A percentile compares a stretch with the other conserved stretches of the same genome.
phyloP scores from a whole-genome alignment of 73 alveolate genomes.

The Tetrahymena elliotti region DNA sequence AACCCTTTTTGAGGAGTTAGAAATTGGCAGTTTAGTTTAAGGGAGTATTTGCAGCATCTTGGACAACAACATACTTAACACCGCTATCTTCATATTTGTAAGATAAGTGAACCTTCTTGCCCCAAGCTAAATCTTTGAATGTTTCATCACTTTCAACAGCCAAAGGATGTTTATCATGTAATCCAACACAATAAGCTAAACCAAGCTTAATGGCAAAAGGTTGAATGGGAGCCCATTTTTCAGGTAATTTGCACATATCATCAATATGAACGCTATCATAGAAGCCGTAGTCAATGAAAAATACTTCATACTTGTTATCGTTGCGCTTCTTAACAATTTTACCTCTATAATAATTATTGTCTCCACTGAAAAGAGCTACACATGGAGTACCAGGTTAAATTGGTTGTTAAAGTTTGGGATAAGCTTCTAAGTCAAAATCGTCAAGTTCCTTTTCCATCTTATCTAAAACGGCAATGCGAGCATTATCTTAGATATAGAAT shows the following conservation, averaged over 20 bases:
- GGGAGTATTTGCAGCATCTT: slow-evolving; percentile 36
- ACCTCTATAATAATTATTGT: slow-evolving; percentile 86
- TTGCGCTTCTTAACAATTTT: slow-evolving; percentile 57
- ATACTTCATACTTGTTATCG: slow-evolving; percentile 67
- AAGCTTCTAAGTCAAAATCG: neutral
- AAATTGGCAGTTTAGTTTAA: slow-evolving; percentile 14
- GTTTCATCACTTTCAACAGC: slow-evolving; percentile 51
- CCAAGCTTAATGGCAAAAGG: slow-evolving; percentile 72
- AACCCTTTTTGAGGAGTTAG: neutral
- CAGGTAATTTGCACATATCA: slow-evolving; percentile 79
- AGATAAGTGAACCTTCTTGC: slow-evolving; percentile 38
- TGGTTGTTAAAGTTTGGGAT: neutral
- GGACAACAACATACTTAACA: slow-evolving; percentile 43
- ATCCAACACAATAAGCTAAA: slow-evolving; percentile 75
- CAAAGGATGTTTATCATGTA: slow-evolving; percentile 40
- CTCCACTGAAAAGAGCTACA: slow-evolving; percentile 86
- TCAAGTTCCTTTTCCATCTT: neutral
- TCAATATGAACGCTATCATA: slow-evolving; percentile 53
- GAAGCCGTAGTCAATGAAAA: slow-evolving; percentile 91
- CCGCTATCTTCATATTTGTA: slow-evolving; percentile 44
- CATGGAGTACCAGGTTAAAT: slow-evolving; percentile 42
- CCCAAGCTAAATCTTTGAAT: slow-evolving; percentile 21
- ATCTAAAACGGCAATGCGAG: neutral
- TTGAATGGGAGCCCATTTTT: slow-evolving; percentile 56
- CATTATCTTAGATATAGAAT: neutral